These are phyloP conservation scores for Aureobasidium sp. DNA, from an alignment of 2,329 filamentous ascomycete genomes.

Conservation along the genomic window DNA sequence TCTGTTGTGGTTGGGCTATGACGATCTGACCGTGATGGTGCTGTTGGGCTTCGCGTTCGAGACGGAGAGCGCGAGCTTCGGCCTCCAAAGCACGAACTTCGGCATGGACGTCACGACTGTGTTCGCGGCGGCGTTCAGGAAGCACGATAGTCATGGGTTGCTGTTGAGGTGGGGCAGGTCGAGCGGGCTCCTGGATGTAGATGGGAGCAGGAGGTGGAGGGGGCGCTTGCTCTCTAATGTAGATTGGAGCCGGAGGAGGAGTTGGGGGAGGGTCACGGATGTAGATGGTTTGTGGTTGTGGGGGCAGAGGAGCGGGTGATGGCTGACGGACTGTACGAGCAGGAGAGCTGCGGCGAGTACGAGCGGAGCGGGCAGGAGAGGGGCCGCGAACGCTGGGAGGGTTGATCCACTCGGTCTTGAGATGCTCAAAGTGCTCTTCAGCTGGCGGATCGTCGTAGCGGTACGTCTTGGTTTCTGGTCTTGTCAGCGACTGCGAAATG, in stretches of 20 bases:
- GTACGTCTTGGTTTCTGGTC: conserved; percentile 27
- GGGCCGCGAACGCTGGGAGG: conserved; percentile 25
- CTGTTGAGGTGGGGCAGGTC: conserved; percentile 13
- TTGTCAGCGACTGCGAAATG: conserved; percentile 13
- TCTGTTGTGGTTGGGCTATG: conserved; percentile 30
- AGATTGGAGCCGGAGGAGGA: conserved; percentile 14
- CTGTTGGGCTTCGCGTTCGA: conserved; percentile 46
- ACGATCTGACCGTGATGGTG: conserved; percentile 29
- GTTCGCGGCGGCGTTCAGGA: conserved; percentile 35
- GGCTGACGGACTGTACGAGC: conserved; percentile 16
- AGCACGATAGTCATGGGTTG: conserved; percentile 33
- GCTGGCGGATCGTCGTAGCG: conserved; percentile 25
- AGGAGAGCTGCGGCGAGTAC: conserved; percentile 19
- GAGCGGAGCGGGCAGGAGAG: conserved; percentile 18
- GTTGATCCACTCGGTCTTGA: conserved; percentile 31
- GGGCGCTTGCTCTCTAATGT: conserved; percentile 21
- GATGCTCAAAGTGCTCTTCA: conserved; percentile 24
- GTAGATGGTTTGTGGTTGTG: conserved; percentile 13
- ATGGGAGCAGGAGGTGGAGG: conserved; percentile 13
- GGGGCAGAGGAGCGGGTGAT: conserved; percentile 11
- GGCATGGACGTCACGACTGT: conserved; percentile 57
- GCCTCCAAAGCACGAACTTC: conserved; percentile 66
- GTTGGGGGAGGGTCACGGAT: conserved; percentile 16
- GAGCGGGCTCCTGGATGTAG: conserved; percentile 20
- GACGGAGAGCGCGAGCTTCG: conserved; percentile 49